A percentile compares a stretch with the other conserved stretches of the same genome.
phyloP scores from a whole-genome alignment of 2,329 filamentous ascomycete species.

The Alternaria postmessia region DNA sequence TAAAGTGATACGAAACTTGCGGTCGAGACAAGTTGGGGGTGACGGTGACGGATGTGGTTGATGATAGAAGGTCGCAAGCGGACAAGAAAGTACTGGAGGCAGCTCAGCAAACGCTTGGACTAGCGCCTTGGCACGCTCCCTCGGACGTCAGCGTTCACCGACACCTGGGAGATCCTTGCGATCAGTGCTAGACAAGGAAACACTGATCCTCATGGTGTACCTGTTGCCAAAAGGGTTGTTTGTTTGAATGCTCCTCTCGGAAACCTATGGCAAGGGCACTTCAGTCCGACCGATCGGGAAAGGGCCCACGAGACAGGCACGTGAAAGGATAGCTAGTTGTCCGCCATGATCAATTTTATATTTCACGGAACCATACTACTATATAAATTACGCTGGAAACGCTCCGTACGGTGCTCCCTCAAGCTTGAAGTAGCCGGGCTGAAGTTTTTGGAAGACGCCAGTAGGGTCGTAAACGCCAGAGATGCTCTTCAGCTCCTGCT shows the following conservation, averaged over 20 bases:
- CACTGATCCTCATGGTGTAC: not conserved
- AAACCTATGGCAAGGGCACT: not conserved
- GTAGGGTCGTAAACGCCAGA: conserved; percentile 27
- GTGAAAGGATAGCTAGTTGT: not conserved
- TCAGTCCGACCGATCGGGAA: not conserved
- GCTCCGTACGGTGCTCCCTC: conserved; percentile 28
- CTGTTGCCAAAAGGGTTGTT: not conserved
- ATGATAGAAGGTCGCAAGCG: conserved; percentile 19
- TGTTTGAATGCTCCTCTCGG: not conserved
- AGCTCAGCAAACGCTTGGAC: conserved; percentile 21
- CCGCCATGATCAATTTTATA: not conserved
- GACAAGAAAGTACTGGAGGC: conserved; percentile 18
- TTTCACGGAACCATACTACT: not conserved
- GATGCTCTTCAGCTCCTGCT: conserved; percentile 30
- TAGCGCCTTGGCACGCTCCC: conserved; percentile 15
- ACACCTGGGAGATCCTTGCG: not conserved
- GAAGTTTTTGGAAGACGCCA: conserved; percentile 29
- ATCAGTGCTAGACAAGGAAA: not conserved
- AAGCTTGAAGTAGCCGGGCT: conserved; percentile 35
- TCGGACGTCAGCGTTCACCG: conserved; percentile 9
- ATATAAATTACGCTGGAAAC: not conserved
- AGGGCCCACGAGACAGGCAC: not conserved
- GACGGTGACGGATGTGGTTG: conserved; percentile 22
- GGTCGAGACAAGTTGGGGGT: conserved; percentile 21
- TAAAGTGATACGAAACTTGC: conserved; percentile 19